Evolutionary conservation across 371 early-diverging fungal genomes (phyloP).

Genomic region (Haplosporangium sp.): DNA sequence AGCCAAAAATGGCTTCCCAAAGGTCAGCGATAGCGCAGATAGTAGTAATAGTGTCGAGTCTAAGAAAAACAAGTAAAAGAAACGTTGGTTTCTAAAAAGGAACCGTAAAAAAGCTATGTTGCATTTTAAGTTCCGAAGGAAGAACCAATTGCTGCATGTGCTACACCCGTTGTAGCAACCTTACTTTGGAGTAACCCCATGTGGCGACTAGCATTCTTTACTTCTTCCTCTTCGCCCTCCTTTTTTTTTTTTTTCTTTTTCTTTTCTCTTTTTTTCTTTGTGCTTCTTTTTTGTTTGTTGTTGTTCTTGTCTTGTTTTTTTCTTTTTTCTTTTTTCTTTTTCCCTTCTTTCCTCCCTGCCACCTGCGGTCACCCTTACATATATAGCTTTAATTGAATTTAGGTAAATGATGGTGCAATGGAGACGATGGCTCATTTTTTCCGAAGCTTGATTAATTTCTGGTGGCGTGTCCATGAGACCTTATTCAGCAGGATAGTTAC

Average conservation of each 20-base stretch:
- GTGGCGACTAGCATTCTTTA: constrained; percentile 4
- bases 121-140: neutral
- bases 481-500: neutral
- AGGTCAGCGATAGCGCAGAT: neutral
- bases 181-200: neutral
- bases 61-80: constrained; percentile 43
- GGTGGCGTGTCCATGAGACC: neutral
- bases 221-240: neutral
- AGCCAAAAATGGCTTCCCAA: constrained; percentile 24
- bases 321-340: neutral
- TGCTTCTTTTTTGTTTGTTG: neutral
- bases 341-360: neutral
- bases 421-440: neutral
- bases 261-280: neutral
- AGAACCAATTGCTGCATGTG: constrained; percentile 6
- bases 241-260: neutral
- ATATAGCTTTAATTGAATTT: constrained; percentile 1
- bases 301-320: neutral
- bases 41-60: constrained; percentile 15
- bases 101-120: neutral
- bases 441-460: neutral
- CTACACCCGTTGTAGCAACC: neutral
- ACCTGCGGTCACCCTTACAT: constrained; percentile 5
- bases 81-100: neutral
- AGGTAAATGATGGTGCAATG: neutral